Evolutionary conservation across 1,284 basidiomycete species (phyloP), one percentile per base, ranked within the genome.

Genomic region (Sparassis latifolia): DNA sequence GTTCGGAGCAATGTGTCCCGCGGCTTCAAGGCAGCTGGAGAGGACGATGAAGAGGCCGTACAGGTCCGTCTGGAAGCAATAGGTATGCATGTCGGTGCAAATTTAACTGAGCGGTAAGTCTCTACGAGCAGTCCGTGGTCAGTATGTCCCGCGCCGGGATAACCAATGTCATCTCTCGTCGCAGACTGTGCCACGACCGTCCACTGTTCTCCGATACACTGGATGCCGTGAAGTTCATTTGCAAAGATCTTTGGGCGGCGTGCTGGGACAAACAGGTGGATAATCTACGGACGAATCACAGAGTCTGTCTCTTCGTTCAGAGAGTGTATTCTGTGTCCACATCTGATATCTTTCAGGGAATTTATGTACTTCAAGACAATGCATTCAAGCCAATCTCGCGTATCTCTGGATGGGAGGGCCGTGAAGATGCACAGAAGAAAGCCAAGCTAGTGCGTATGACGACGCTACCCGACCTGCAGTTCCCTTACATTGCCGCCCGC

Each of bases 181-280:
- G 2, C 61, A 93, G 90, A 53, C 66, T 96, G 52, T 86, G 84
- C 60, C 79, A 85, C 32, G 86, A 92, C 52, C 75, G 85, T 54
- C 73, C 83, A 33, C 76, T 89, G 42, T 89, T 96, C 57, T 69
- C 80, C 0, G 87, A 94, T 58, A 90, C 92, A 2, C 75, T 97
- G 6, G 94, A 97, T 59, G 84, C 83, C 10, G 86, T 97, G 71
- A 97, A 97, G 67, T 97, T 97, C 63, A 78, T 97, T 54, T 97
- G 94, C 74, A 97, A 97, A 65, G 94, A 97, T 55, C 72, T 97
- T n/a, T 94, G 92, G 92, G 76, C 77, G 0, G 77, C 84, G 3
- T 84, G 84, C 50, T 94, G 88, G 88, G 88, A 92, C 52, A 95
- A 96, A 64, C 95, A 97, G 66, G 92, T 97, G 1, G 94, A 97